Percentiles rank a stretch among this genome's conserved stretches.
These are phyloP conservation scores for Helianthus tuberosus DNA, from an alignment of 129 eudicot genomes.

Conservation along the genomic window DNA sequence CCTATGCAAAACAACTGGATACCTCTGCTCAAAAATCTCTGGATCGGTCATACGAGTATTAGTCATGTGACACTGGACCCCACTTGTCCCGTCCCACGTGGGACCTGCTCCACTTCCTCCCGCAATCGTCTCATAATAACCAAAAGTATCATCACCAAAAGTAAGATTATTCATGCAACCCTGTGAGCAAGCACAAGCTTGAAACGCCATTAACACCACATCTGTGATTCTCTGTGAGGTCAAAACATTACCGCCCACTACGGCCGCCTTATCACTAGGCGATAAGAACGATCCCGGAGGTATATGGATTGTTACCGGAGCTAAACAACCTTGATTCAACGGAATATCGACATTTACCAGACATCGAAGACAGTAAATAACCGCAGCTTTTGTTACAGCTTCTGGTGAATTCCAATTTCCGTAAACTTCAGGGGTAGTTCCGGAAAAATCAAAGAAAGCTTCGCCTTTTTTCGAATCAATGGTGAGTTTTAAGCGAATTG, in stretches of 20 bases:
- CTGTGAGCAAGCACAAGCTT: conserved; percentile 97
- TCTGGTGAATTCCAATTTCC: conserved; percentile 99
- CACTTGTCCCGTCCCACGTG: conserved; percentile 93
- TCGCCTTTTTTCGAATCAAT: conserved; percentile 74
- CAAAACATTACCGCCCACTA: conserved; percentile 94
- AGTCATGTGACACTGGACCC: conserved; percentile 98
- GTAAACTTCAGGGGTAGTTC: conserved; percentile 93
- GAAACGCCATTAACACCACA: conserved; percentile 85
- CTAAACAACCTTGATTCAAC: conserved; percentile 89
- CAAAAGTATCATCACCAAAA: conserved; percentile 91
- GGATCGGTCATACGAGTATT: conserved; percentile 99
- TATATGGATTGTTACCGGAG: conserved; percentile 76
- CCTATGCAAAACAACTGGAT: conserved; percentile 81
- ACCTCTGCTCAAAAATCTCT: conserved; percentile 97
- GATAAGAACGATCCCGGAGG: conserved; percentile 87
- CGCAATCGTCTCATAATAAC: conserved; percentile 96
- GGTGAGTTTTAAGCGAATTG: conserved; percentile 74
- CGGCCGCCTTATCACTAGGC: conserved; percentile 97
- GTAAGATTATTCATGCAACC: conserved; percentile 99
- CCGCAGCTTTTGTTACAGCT: conserved; percentile 98
- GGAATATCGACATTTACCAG: conserved; percentile 93
- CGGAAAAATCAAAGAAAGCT: conserved; percentile 83
- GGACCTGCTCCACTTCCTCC: conserved; percentile 99
- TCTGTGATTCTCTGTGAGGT: conserved; percentile 95
- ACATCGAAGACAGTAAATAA: conserved; percentile 88